Evolutionary conservation across 139 green algal genomes (phyloP).

Genomic region (Coccomyxa sp.): DNA sequence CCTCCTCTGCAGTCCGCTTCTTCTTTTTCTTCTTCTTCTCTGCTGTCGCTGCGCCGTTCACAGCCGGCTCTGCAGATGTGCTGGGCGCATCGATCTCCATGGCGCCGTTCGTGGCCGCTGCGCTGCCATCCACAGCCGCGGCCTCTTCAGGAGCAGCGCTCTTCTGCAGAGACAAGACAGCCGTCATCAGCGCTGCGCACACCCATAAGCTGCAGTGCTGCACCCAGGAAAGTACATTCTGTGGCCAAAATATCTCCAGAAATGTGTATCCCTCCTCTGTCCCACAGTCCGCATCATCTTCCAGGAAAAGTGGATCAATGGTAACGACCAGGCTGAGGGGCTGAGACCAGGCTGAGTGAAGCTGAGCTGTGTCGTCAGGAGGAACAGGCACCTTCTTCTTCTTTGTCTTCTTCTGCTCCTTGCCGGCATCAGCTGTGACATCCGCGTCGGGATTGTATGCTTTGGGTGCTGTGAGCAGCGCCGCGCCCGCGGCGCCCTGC

Average conservation of each 20-base stretch:
- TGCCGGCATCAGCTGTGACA: constrained; percentile 29
- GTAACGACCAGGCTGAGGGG: too few relatives aligned
- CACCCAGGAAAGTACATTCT: too few relatives aligned
- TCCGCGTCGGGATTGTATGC: constrained; percentile 86
- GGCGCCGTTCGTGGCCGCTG: background rate
- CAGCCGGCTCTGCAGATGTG: background rate
- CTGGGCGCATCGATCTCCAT: background rate
- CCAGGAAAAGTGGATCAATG: too few relatives aligned
- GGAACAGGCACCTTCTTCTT: too few relatives aligned
- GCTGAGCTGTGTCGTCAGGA: too few relatives aligned
- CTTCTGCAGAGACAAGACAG: background rate
- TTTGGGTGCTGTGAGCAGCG: constrained; percentile 45
- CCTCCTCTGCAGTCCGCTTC: constrained; percentile 10
- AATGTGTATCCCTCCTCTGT: background rate
- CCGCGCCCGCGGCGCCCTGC: constrained; percentile 33
- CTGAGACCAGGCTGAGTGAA: too few relatives aligned
- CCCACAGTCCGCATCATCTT: background rate
- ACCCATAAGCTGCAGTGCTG: too few relatives aligned
- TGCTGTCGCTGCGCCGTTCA: constrained; percentile 15
- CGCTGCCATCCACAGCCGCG: background rate
- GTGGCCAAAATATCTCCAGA: background rate
- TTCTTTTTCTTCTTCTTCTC: constrained; percentile 36
- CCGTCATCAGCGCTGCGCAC: too few relatives aligned
- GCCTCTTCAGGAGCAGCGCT: background rate
- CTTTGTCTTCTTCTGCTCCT: constrained; percentile 45